A percentile compares a stretch with the other conserved stretches of the same genome.
phyloP scores from a whole-genome alignment of 495 filamentous ascomycete species.

The Aspergillus homomorphus region DNA sequence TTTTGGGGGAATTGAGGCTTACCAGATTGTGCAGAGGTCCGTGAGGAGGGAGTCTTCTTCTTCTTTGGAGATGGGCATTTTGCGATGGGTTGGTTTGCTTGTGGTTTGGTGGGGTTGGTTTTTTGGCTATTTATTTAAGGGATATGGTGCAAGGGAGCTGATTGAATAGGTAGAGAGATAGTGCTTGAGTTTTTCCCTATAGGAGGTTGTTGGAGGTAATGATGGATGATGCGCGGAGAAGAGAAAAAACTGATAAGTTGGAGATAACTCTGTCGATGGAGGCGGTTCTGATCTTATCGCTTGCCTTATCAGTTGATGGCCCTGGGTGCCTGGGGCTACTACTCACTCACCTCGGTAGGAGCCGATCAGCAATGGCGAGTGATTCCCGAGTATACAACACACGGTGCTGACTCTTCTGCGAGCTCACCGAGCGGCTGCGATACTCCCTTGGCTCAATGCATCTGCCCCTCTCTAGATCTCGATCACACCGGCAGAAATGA shows the following conservation, averaged over 20 bases:
- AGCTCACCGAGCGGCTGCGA: too few relatives aligned
- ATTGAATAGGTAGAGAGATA: background rate
- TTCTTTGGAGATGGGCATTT: constrained; percentile 15
- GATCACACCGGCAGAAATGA: background rate
- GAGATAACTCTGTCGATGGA: too few relatives aligned
- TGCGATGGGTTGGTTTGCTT: background rate
- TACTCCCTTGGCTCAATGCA: too few relatives aligned
- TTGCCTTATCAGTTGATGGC: constrained; percentile 3
- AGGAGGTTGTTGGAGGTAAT: too few relatives aligned
- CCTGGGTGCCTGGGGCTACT: background rate
- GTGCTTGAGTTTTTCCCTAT: too few relatives aligned
- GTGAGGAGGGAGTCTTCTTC: constrained; percentile 24
- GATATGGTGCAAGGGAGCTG: too few relatives aligned
- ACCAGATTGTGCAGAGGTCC: constrained; percentile 34
- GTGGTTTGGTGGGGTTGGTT: background rate
- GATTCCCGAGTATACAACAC: too few relatives aligned
- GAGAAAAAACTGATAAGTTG: constrained; percentile 2
- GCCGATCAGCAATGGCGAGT: too few relatives aligned
- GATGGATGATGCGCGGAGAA: constrained; percentile 4
- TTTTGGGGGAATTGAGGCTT: background rate
- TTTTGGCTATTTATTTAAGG: background rate
- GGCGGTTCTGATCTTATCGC: background rate
- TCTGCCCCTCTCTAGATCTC: too few relatives aligned
- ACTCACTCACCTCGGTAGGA: too few relatives aligned
- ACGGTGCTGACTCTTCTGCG: too few relatives aligned